Evolutionary conservation across 495 filamentous ascomycete species (phyloP).

Genomic region (Aspergillus conjunctus): DNA sequence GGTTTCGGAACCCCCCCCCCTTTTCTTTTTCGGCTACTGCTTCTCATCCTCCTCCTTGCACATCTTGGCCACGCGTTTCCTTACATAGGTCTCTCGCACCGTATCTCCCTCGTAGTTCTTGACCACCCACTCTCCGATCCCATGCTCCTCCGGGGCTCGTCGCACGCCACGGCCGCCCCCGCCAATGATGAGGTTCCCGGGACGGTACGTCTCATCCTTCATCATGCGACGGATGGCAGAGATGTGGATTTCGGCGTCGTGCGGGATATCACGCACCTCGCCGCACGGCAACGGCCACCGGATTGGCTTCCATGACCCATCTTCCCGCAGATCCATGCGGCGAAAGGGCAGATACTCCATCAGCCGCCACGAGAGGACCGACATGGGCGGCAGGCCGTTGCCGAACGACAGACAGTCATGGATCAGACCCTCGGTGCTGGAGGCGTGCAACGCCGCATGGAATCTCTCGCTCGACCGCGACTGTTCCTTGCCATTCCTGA

Average conservation of each 20-base stretch:
- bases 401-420: slow-evolving; percentile 67
- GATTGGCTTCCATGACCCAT: slow-evolving; percentile 76
- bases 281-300: slow-evolving; percentile 73
- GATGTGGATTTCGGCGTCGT: slow-evolving; percentile 65
- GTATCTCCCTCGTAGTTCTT: slow-evolving; percentile 62
- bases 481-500: slow-evolving; percentile 28
- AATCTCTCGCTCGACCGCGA: slow-evolving; percentile 44
- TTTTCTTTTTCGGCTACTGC: neutral
- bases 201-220: slow-evolving; percentile 64
- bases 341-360: slow-evolving; percentile 83
- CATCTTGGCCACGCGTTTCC: slow-evolving; percentile 36
- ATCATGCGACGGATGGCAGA: slow-evolving; percentile 71
- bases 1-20: neutral
- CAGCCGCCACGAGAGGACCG: slow-evolving; percentile 68
- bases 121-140: slow-evolving; percentile 76
- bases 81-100: slow-evolving; percentile 64
- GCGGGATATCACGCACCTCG: slow-evolving; percentile 74
- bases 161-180: slow-evolving; percentile 75
- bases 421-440: slow-evolving; percentile 62
- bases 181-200: slow-evolving; percentile 80
- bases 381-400: slow-evolving; percentile 14
- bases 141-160: slow-evolving; percentile 59
- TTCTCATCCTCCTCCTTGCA: slow-evolving; percentile 19
- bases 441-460: slow-evolving; percentile 57
- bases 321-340: slow-evolving; percentile 68